phyloP scores from a whole-genome alignment of 495 filamentous ascomycete species.

The Halenospora varia region DNA sequence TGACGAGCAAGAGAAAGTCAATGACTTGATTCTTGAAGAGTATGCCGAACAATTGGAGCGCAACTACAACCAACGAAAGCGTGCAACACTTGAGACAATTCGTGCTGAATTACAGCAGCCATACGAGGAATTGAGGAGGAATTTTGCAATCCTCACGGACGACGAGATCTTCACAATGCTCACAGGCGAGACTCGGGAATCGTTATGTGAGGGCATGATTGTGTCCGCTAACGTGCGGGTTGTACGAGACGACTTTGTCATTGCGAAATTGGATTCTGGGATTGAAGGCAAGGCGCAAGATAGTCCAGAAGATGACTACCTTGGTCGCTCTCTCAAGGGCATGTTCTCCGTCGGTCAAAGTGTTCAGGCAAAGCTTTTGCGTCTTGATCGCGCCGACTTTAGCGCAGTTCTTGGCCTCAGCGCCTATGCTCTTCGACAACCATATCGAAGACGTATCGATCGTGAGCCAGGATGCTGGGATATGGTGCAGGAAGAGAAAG shows the following conservation, averaged over 20 bases:
- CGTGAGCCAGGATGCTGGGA: conserved; percentile 83
- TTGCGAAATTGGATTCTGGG: conserved; percentile 89
- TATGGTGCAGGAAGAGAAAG: conserved; percentile 67
- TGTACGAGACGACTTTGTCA: conserved; percentile 85
- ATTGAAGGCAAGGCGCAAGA: conserved; percentile 89
- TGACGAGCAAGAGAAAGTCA: conserved; percentile 87
- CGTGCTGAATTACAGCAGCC: conserved; percentile 87
- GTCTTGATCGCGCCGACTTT: conserved; percentile 78
- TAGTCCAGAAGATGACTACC: conserved; percentile 51
- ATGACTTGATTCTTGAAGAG: conserved; percentile 92
- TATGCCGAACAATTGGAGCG: conserved; percentile 94
- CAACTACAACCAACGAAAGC: conserved; percentile 89
- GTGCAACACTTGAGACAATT: conserved; percentile 94
- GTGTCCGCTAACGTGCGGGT: conserved; percentile 84
- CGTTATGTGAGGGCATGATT: conserved; percentile 82
- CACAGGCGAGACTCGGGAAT: conserved; percentile 85
- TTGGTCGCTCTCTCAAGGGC: conserved; percentile 40
- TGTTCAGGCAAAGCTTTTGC: conserved; percentile 79
- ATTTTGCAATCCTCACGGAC: conserved; percentile 62
- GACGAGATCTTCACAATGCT: conserved; percentile 97
- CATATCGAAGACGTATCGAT: conserved; percentile 61
- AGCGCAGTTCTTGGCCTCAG: conserved; percentile 77
- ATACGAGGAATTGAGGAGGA: conserved; percentile 88
- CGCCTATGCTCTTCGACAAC: conserved; percentile 70
- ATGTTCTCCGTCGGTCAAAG: conserved; percentile 74